A percentile compares a stretch with the other conserved stretches of the same genome.
Evolutionary conservation across 768 basidiomycete genomes (phyloP).

Genomic region (Lentinula guzmanii): DNA sequence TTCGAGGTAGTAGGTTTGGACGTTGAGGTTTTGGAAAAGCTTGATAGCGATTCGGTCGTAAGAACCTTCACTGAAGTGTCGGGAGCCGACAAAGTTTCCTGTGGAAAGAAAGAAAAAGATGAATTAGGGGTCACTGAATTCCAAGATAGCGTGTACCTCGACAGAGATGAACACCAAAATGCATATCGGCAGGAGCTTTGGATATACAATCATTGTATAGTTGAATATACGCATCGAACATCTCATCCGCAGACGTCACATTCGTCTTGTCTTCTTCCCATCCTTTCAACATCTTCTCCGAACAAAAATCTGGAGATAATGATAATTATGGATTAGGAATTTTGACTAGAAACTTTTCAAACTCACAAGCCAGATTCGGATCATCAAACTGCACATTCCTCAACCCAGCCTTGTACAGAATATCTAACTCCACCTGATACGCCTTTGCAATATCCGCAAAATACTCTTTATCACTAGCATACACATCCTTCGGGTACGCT

Average conservation of each 20-base stretch:
- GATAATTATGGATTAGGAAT: neutral
- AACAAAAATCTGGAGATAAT: neutral
- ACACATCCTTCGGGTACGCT: slow-evolving; percentile 29
- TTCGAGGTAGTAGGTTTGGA: slow-evolving; percentile 40
- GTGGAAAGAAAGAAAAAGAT: neutral
- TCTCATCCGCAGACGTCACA: neutral
- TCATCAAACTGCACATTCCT: slow-evolving; percentile 6
- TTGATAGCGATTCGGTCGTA: slow-evolving; percentile 39
- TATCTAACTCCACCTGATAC: slow-evolving; percentile 37
- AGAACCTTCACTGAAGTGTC: slow-evolving; percentile 39
- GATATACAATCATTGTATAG: slow-evolving; percentile 24
- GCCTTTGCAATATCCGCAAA: slow-evolving; percentile 43
- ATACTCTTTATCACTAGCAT: slow-evolving; percentile 37
- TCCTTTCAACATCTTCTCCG: slow-evolving; percentile 6
- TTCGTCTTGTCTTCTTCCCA: slow-evolving; percentile 5
- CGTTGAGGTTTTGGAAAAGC: slow-evolving; percentile 37
- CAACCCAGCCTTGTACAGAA: slow-evolving; percentile 35
- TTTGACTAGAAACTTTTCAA: neutral
- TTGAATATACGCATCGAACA: slow-evolving; percentile 9
- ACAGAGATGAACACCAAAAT: slow-evolving; percentile 36
- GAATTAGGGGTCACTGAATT: neutral
- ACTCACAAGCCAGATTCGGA: slow-evolving; percentile 3
- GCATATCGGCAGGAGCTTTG: slow-evolving; percentile 31
- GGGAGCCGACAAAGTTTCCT: slow-evolving; percentile 6
- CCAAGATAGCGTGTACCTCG: slow-evolving; percentile 22